Percentiles rank a stretch among this genome's conserved stretches.
Conservation (phyloP, 1,284 basidiomycete species). For the Cystobasidium slooffiae region DNA sequence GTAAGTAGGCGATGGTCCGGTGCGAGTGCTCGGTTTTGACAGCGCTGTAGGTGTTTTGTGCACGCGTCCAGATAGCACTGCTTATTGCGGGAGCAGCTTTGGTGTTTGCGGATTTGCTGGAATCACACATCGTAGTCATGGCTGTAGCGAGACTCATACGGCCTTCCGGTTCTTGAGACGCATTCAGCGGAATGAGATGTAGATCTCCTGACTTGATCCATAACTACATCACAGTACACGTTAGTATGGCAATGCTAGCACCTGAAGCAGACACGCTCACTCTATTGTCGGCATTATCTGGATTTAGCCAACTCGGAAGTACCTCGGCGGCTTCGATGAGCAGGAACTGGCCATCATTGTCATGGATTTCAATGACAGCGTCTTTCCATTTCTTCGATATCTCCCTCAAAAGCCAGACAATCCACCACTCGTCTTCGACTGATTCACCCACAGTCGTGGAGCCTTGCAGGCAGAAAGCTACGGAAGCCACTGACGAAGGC, state of each 20-base stretch:
- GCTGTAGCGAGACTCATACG: conserved; percentile 65
- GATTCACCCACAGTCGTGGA: conserved; percentile 86
- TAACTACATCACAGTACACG: conserved; percentile 63
- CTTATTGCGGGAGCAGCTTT: conserved; percentile 39
- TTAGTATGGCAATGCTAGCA: conserved; percentile 42
- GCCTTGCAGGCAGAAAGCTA: conserved; percentile 63
- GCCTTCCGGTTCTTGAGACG: conserved; percentile 59
- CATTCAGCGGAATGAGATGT: conserved; percentile 76
- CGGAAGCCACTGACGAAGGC: conserved; percentile 7
- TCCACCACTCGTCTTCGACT: conserved; percentile 94
- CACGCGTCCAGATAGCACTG: conserved; percentile 48
- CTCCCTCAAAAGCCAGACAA: conserved; percentile 81
- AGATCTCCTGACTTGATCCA: conserved; percentile 84
- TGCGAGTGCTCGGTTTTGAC: conserved; percentile 73
- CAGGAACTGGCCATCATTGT: conserved; percentile 89
- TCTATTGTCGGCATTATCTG: conserved; percentile 86
- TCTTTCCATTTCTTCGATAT: conserved; percentile 73
- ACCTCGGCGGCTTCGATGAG: conserved; percentile 93
- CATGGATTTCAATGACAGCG: conserved; percentile 65
- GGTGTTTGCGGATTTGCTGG: conserved; percentile 54
- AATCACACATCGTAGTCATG: conserved; percentile 69
- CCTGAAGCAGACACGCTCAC: conserved; percentile 63
- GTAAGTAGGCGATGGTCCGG: conserved; percentile 76
- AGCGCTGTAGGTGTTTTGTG: conserved; percentile 69
- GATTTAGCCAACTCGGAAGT: conserved; percentile 88